Conservation (phyloP, 106 monocot species). For the Allium fistulosum region DNA sequence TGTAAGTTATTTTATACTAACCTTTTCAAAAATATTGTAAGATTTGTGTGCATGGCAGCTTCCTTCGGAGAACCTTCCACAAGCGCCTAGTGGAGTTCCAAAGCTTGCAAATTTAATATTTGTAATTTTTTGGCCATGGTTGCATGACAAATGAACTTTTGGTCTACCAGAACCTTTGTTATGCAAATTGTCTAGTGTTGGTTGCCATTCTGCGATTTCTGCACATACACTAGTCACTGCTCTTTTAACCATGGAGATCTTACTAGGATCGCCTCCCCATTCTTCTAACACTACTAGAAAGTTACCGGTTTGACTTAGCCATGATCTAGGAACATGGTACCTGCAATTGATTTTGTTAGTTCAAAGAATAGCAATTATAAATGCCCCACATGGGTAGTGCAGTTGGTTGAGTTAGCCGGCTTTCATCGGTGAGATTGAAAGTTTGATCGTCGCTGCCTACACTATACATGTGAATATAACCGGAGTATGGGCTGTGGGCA, state of each 20-base stretch:
- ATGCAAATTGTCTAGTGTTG: conserved; percentile 16
- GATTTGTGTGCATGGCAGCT: conserved; percentile 64
- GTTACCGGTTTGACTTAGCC: conserved; percentile 13
- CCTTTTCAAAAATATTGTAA: conserved; percentile 58
- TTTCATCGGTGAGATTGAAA: too few relatives aligned
- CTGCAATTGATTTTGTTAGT: not conserved
- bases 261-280: conserved; percentile 19
- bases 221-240: conserved; percentile 45
- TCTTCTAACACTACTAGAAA: conserved; percentile 26
- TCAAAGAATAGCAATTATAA: too few relatives aligned
- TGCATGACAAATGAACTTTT: conserved; percentile 41
- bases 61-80: conserved; percentile 54
- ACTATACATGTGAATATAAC: too few relatives aligned
- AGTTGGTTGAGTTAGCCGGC: too few relatives aligned
- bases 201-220: conserved; percentile 51
- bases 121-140: conserved; percentile 43
- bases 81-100: conserved; percentile 55
- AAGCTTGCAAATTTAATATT: conserved; percentile 69
- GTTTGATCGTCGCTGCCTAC: too few relatives aligned
- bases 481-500: too few relatives aligned
- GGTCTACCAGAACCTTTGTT: conserved; percentile 24
- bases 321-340: conserved; percentile 25
- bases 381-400: too few relatives aligned
- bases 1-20: not conserved
- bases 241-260: conserved; percentile 17